These are phyloP conservation scores for Curvularia verruculosa DNA, from an alignment of 2,329 filamentous ascomycete species.

Conservation along the genomic window DNA sequence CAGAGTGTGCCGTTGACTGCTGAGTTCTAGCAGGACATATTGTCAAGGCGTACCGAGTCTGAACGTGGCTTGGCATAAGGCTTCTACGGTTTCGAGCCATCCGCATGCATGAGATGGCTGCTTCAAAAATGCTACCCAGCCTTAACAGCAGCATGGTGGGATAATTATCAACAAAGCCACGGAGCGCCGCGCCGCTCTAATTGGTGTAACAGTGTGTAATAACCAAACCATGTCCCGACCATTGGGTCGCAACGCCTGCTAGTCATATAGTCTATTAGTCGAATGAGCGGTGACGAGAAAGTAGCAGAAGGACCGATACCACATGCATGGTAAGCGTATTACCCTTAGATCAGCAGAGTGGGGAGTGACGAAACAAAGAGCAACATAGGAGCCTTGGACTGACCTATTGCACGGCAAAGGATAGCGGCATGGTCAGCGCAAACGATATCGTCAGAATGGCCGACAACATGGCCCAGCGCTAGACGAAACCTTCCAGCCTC, in stretches of 20 bases:
- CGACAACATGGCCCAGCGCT: slow-evolving; percentile 13
- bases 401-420: slow-evolving; percentile 3
- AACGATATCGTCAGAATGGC: slow-evolving; percentile 8
- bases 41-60: slow-evolving; percentile 2
- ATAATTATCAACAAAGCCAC: slow-evolving; percentile 11
- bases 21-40: slow-evolving; percentile 3
- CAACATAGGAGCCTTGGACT: slow-evolving; percentile 15
- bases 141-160: slow-evolving; percentile 5
- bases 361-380: slow-evolving; percentile 21
- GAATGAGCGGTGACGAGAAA: slow-evolving; percentile 35
- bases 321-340: slow-evolving; percentile 22
- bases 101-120: slow-evolving; percentile 6
- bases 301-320: slow-evolving; percentile 32
- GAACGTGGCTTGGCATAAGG: slow-evolving; percentile 3
- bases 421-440: slow-evolving; percentile 7
- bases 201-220: slow-evolving; percentile 9
- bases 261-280: slow-evolving; percentile 18
- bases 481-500: slow-evolving; percentile 18
- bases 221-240: slow-evolving; percentile 11
- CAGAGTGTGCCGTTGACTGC: neutral
- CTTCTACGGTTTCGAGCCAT: neutral
- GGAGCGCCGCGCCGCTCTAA: slow-evolving; percentile 9
- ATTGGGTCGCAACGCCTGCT: slow-evolving; percentile 16
- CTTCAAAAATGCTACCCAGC: slow-evolving; percentile 4
- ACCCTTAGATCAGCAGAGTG: slow-evolving; percentile 21